Base-by-base conservation (phyloP, 2,329 filamentous ascomycete genomes). In the Coleophoma cylindrospora region DNA sequence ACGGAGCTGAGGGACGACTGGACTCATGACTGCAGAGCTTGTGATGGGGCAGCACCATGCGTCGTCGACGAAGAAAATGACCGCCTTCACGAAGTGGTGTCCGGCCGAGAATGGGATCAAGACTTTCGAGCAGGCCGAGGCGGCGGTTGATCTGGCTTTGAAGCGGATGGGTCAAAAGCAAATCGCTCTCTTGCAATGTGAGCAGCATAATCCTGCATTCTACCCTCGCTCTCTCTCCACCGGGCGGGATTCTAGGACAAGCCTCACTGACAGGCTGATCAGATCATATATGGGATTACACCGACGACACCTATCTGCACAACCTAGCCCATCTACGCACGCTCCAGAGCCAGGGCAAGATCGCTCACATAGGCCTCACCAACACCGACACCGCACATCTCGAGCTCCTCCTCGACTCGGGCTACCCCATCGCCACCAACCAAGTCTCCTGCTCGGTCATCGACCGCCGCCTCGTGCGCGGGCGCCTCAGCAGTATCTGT, bases 331-430 rank as follows among this genome's bases (percentile, higher is more conserved):
- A 67, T 52, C 61, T 68, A n/a, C 51, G 45, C 19, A 51, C 40
- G 3, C 48, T 67, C 19, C 63, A 62, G 27, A 21, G 41, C 2
- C 52, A 54, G 5, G 62, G 61, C 34, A 65, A 63, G 48, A 63
- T 66, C 41, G 38, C 48, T 34, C 60, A 61, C 38, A 55, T 66
- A 13, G 64, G 64, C 11, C 50, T 63, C 6, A 65, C 64, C 37
- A 66, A 66, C 38, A 54, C 57, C n/a, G 64, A 67, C 47, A 54
- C 65, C 8, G 64, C 63, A 12, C 64, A 67, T 45, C 55, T 67
- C 3, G 54, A 65, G 48, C 48, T 66, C 15, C 45, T 67, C n/a
- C 34, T 65, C 17, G 49, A 65, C 27, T 60, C 55, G 4, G 64
- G 64, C 22, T 62, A 61, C 43, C 21, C n/a, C 14, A 66, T 67